Conservation (phyloP, 202 grass and related monocot species). For the Panicum virgatum region DNA sequence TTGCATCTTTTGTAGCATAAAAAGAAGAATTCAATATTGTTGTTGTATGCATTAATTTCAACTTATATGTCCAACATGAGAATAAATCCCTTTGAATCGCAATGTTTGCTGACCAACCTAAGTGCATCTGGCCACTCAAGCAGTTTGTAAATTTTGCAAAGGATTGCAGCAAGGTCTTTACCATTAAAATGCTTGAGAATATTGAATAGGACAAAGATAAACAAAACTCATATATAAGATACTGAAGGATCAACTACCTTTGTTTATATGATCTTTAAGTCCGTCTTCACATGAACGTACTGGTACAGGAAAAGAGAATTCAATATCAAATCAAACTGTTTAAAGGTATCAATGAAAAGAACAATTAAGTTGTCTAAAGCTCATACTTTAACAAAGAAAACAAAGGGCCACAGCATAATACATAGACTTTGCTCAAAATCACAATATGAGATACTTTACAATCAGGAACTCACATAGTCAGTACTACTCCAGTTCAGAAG, state of each 20-base stretch:
- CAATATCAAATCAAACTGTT: slow-evolving; percentile 20
- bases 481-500: neutral
- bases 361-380: neutral
- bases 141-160: neutral
- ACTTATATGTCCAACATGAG: neutral
- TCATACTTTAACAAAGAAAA: slow-evolving; percentile 2
- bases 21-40: neutral
- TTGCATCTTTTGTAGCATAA: neutral
- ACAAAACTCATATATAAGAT: slow-evolving; percentile 5
- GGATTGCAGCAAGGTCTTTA: slow-evolving; percentile 1
- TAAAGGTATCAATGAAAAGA: neutral
- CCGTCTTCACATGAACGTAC: slow-evolving; percentile 54
- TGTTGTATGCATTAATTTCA: neutral
- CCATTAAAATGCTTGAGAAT: neutral
- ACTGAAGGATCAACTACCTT: slow-evolving; percentile 44
- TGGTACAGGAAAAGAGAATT: slow-evolving; percentile 23
- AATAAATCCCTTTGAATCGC: neutral
- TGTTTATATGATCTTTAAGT: slow-evolving; percentile 52
- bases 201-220: slow-evolving; percentile 7
- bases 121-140: neutral
- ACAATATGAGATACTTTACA: neutral
- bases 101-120: neutral
- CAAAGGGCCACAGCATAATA: neutral
- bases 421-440: neutral
- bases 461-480: neutral